Evolutionary conservation across 83 land plant genomes (phyloP).

Genomic region (Thuja plicata): DNA sequence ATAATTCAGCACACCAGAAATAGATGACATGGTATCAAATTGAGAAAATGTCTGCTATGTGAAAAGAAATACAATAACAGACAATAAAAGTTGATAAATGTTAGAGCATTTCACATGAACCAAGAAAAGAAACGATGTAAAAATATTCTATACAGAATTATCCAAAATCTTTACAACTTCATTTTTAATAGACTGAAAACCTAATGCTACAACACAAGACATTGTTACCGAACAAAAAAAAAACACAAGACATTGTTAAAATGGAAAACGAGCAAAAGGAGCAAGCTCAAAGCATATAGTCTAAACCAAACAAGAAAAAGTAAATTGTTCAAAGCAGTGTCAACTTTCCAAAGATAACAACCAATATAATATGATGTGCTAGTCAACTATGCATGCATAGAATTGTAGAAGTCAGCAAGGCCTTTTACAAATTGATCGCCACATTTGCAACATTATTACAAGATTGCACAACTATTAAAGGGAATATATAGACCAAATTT

Average conservation of each 20-base stretch:
- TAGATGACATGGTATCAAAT: background rate
- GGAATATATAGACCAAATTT: too few species aligned
- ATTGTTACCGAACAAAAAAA: too few species aligned
- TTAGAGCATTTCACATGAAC: background rate
- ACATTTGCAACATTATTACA: too few species aligned
- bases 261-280: background rate
- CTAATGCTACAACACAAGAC: background rate
- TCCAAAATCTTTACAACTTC: too few species aligned
- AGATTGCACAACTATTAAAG: too few species aligned
- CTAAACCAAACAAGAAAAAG: background rate
- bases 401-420: too few species aligned
- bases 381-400: too few species aligned
- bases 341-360: background rate
- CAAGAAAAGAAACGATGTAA: background rate
- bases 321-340: background rate
- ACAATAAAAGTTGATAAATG: background rate
- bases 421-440: too few species aligned
- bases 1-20: background rate
- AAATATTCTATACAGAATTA: too few species aligned
- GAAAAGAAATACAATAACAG: background rate
- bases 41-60: background rate
- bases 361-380: too few species aligned
- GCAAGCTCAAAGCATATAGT: background rate
- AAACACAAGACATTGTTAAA: background rate
- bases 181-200: too few species aligned